A percentile compares a stretch with the other conserved stretches of the same genome.
phyloP scores from a whole-genome alignment of 164 flowering plant species.

The Echeveria elegans region DNA sequence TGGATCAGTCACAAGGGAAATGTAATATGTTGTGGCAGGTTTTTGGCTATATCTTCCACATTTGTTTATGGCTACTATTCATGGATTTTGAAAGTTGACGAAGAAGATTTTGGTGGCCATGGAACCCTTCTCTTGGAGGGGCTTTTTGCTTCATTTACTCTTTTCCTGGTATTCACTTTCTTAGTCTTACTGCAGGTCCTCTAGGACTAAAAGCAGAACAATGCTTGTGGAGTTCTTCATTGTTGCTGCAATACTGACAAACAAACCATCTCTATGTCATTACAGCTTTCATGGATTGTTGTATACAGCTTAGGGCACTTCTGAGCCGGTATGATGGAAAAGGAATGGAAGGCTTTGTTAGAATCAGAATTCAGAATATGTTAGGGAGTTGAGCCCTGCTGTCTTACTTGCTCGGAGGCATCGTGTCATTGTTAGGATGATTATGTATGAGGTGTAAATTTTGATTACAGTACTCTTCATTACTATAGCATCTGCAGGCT shows the following conservation, averaged over 20 bases:
- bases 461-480: background rate
- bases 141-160: conserved; percentile 77
- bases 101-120: conserved; percentile 97
- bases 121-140: conserved; percentile 93
- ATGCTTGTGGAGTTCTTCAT: background rate
- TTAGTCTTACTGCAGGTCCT: background rate
- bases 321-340: conserved; percentile 20
- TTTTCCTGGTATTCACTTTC: conserved; percentile 60
- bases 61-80: conserved; percentile 75
- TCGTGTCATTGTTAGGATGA: background rate
- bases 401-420: background rate
- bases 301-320: conserved; percentile 90
- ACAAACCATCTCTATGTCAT: background rate
- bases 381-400: background rate
- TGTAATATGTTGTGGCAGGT: conserved; percentile 34
- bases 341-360: background rate
- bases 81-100: conserved; percentile 68
- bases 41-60: conserved; percentile 56
- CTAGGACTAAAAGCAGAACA: background rate
- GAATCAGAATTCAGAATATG: background rate
- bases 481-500: background rate
- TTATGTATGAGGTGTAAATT: background rate
- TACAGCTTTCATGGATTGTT: conserved; percentile 62
- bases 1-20: background rate
- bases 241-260: background rate